Evolutionary conservation across 2,329 filamentous ascomycete species (phyloP).

Genomic region (Stagonosporopsis rhizophila): DNA sequence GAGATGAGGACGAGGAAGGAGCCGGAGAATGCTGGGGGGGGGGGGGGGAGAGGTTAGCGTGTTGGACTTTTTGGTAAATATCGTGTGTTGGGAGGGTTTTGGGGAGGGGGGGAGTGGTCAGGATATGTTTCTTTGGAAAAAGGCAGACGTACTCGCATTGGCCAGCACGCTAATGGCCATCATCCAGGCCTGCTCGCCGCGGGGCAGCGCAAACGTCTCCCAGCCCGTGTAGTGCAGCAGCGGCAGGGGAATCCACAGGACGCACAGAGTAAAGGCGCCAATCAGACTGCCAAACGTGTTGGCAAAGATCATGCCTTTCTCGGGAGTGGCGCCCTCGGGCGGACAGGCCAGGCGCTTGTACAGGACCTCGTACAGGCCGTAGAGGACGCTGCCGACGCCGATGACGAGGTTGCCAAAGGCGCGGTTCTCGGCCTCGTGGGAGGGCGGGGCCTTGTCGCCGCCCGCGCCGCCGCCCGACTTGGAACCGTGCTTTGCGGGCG

Average conservation of each 20-base stretch:
- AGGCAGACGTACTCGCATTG: conserved; percentile 72
- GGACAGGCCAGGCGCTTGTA: conserved; percentile 95
- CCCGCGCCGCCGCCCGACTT: conserved; percentile 64
- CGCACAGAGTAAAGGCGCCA: conserved; percentile 80
- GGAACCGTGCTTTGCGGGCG: conserved; percentile 61
- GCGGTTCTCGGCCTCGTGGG: conserved; percentile 68
- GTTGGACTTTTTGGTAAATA: too few relatives aligned
- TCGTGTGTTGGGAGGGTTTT: too few relatives aligned
- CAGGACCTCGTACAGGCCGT: conserved; percentile 95
- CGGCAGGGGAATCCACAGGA: conserved; percentile 92
- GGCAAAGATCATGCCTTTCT: conserved; percentile 94
- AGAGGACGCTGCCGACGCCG: conserved; percentile 86
- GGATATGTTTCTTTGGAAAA: too few relatives aligned
- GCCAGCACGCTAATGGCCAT: conserved; percentile 80
- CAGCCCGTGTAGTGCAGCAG: conserved; percentile 79
- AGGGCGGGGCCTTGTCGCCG: conserved; percentile 54
- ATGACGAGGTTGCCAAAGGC: conserved; percentile 91
- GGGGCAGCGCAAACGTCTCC: conserved; percentile 84
- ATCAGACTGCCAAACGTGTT: conserved; percentile 91
- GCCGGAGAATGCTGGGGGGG: conserved; percentile 74
- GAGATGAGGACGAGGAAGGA: conserved; percentile 92
- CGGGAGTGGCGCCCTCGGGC: conserved; percentile 82
- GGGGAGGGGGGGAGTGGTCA: too few relatives aligned
- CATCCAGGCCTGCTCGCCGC: conserved; percentile 78
- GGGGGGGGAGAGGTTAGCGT: too few relatives aligned